A percentile compares a stretch with the other conserved stretches of the same genome.
phyloP scores from a whole-genome alignment of 2,329 filamentous ascomycete species.

The Phoma sp. region DNA sequence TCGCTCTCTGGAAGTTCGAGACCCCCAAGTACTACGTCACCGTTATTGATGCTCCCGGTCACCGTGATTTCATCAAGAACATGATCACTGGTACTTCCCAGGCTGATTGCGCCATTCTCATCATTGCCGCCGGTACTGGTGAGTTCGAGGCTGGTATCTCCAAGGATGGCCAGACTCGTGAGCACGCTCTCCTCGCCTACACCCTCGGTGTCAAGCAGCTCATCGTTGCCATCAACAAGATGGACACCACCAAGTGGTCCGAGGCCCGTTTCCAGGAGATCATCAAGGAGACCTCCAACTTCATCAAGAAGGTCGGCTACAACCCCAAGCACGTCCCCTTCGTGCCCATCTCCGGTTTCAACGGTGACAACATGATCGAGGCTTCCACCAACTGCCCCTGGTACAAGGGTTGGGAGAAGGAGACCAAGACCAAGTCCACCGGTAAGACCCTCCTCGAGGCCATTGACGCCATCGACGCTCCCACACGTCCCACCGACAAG shows the following conservation, averaged over 20 bases:
- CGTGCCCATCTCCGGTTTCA: slow-evolving; percentile 99
- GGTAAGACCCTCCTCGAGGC: slow-evolving; percentile 99
- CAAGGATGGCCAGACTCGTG: slow-evolving; percentile 99
- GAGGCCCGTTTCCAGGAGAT: slow-evolving; percentile 98
- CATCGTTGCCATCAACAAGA: slow-evolving; percentile 99
- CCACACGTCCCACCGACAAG: slow-evolving; percentile 96
- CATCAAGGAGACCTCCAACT: slow-evolving; percentile 99
- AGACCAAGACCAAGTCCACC: slow-evolving; percentile 85
- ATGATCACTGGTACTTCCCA: slow-evolving; percentile 99
- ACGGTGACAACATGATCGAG: slow-evolving; percentile 99
- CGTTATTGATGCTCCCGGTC: slow-evolving; percentile 93
- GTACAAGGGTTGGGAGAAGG: slow-evolving; percentile 99
- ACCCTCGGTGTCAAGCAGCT: slow-evolving; percentile 99
- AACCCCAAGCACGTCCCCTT: slow-evolving; percentile 99
- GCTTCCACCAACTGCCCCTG: slow-evolving; percentile 92
- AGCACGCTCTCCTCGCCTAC: slow-evolving; percentile 99
- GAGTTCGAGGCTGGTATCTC: slow-evolving; percentile 99
- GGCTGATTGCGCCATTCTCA: slow-evolving; percentile 99
- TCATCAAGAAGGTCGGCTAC: slow-evolving; percentile 99
- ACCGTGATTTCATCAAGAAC: slow-evolving; percentile 99
- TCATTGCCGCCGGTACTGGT: slow-evolving; percentile 99
- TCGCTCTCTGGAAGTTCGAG: slow-evolving; percentile 99
- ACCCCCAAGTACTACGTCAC: slow-evolving; percentile 98
- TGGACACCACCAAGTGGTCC: slow-evolving; percentile 99
- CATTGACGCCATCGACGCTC: slow-evolving; percentile 94